Evolutionary conservation across 345 rosid genomes (phyloP).

Genomic region (Syzygium oleosum): DNA sequence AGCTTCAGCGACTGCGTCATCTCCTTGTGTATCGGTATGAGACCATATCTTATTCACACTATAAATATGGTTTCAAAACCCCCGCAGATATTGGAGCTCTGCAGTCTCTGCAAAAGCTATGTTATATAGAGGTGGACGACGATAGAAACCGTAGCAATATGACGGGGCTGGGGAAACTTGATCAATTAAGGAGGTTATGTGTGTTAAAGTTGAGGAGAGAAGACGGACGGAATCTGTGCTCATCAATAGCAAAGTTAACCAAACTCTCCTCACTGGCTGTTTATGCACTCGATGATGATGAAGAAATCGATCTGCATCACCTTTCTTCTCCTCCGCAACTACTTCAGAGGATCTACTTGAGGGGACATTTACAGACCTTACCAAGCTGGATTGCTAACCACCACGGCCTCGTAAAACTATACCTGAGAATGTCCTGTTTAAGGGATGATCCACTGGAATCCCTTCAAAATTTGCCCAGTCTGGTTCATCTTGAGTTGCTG

Average conservation of each 20-base stretch:
- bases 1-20: constrained; percentile 30
- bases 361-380: constrained; percentile 15
- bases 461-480: constrained; percentile 23
- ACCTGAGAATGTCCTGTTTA: constrained; percentile 17
- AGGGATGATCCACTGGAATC: constrained; percentile 20
- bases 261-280: constrained; percentile 27
- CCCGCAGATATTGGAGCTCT: constrained; percentile 15
- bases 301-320: constrained; percentile 21
- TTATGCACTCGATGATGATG: constrained; percentile 9
- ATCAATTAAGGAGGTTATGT: constrained; percentile 30
- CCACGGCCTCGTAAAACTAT: constrained; percentile 11
- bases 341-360: constrained; percentile 19
- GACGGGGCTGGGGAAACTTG: constrained; percentile 25
- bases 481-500: constrained; percentile 23
- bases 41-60: constrained; percentile 6
- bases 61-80: constrained; percentile 24
- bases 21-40: constrained; percentile 32
- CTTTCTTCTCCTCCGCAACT: constrained; percentile 19
- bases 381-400: constrained; percentile 20
- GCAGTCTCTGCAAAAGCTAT: constrained; percentile 29
- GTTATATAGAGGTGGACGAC: constrained; percentile 22
- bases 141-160: neutral
- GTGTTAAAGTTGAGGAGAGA: constrained; percentile 25
- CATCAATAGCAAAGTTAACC: constrained; percentile 12
- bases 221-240: constrained; percentile 26